A percentile compares a stretch with the other conserved stretches of the same genome.
phyloP scores from a whole-genome alignment of 805 yeast species.

The Lipomyces mesembrius region DNA sequence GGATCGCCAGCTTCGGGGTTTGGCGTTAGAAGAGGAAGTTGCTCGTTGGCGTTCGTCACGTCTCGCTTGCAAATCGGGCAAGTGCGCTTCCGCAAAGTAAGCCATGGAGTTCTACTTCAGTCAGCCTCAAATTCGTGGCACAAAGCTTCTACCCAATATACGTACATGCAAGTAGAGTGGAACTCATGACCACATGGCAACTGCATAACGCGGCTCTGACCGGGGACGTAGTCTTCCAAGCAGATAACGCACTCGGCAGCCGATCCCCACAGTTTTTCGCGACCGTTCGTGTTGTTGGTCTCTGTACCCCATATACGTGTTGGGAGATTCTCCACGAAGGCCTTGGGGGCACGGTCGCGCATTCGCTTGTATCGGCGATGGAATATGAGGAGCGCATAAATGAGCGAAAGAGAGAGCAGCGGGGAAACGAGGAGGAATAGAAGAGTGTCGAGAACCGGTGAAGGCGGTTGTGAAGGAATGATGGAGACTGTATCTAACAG shows the following conservation, averaged over 20 bases:
- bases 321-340: slow-evolving; percentile 48
- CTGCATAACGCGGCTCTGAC: slow-evolving; percentile 55
- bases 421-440: slow-evolving; percentile 49
- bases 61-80: slow-evolving; percentile 66
- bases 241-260: slow-evolving; percentile 65
- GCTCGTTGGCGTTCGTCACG: slow-evolving; percentile 38
- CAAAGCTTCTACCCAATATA: neutral
- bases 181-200: slow-evolving; percentile 66
- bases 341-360: slow-evolving; percentile 48
- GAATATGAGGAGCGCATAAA: slow-evolving; percentile 45
- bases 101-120: slow-evolving; percentile 54
- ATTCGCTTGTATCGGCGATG: slow-evolving; percentile 46
- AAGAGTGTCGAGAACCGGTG: slow-evolving; percentile 47
- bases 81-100: slow-evolving; percentile 55
- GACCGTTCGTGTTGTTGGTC: slow-evolving; percentile 26
- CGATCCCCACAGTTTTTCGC: slow-evolving; percentile 48
- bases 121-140: neutral
- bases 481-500: slow-evolving; percentile 36
- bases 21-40: neutral
- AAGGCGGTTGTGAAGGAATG: slow-evolving; percentile 41
- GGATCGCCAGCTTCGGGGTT: slow-evolving; percentile 16
- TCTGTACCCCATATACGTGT: slow-evolving; percentile 44
- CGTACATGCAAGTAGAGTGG: slow-evolving; percentile 57
- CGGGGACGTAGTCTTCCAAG: slow-evolving; percentile 56
- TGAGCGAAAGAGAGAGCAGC: slow-evolving; percentile 47